A percentile compares a stretch with the other conserved stretches of the same genome.
These are phyloP conservation scores for Pythium vanterpoolii DNA, from an alignment of 352 stramenopile genomes.

Conservation along the genomic window DNA sequence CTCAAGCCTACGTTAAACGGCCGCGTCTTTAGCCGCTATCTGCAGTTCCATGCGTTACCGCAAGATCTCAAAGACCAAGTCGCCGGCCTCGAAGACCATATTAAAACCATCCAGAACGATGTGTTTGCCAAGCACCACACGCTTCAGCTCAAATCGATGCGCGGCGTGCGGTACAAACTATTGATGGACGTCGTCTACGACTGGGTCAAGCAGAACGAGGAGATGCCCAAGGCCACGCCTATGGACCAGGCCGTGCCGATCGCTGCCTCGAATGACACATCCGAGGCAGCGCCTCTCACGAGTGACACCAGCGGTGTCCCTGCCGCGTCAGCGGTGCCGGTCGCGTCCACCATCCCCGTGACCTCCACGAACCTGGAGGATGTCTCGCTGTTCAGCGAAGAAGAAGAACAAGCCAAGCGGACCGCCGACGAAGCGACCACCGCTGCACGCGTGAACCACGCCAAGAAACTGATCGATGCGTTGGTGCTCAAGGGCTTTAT, in stretches of 20 bases:
- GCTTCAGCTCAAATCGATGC: slow-evolving; percentile 35
- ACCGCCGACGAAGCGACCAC: neutral
- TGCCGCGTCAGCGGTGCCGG: neutral
- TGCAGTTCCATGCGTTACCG: slow-evolving; percentile 14
- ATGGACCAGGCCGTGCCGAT: neutral
- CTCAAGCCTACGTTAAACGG: too few relatives aligned
- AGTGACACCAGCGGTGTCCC: neutral
- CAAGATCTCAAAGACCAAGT: slow-evolving; percentile 9
- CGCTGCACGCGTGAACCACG: neutral
- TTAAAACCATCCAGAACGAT: slow-evolving; percentile 37
- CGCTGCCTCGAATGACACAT: neutral
- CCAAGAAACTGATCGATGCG: slow-evolving; percentile 22
- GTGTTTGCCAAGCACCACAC: slow-evolving; percentile 24
- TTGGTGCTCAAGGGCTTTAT: slow-evolving; percentile 26
- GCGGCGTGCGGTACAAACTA: slow-evolving; percentile 41
- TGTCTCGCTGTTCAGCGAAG: neutral
- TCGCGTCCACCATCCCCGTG: neutral
- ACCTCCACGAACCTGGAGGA: neutral
- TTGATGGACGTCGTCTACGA: slow-evolving; percentile 43
- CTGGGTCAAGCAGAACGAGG: slow-evolving; percentile 26
- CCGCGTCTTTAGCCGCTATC: slow-evolving; percentile 20
- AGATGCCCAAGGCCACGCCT: neutral
- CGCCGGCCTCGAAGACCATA: slow-evolving; percentile 23
- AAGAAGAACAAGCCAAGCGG: slow-evolving; percentile 15
- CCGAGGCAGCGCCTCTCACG: too few relatives aligned